Base-by-base conservation (phyloP, 305 asterid species). In the Fraxinus albicans region DNA sequence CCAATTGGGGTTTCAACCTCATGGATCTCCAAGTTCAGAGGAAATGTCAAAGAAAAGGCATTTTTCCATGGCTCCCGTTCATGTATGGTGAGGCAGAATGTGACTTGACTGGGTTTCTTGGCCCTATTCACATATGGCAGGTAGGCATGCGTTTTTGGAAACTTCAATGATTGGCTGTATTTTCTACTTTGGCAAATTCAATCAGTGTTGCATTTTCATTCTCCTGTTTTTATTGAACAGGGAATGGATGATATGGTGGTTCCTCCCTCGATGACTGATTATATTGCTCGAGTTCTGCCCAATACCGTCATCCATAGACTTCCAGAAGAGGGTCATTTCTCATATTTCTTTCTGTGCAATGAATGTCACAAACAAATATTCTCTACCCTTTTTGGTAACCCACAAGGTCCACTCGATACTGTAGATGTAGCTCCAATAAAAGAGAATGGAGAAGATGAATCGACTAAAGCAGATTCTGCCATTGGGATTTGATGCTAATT, bases 71-170 rank as follows among this genome's bases (percentile, higher is more conserved):
- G 97, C 91, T 94, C 33, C 91, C 88, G 35, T 94, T 90, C 85
- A 81, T 93, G 60, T 87, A 91, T 83, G 91, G 89, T 33, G 89
- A 86, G 79, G 90, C 92, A 4, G 91, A 91, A 81, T 93, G 98
- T 69, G 87, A 87, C 73, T 79, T 91, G 82, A 92, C 92, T 8
- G 99, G 99, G 84, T 95, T 89, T 88, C 95, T 87, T 5, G 98
- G 99, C 80, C 95, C 96, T 10, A 86, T 95, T 55, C 99, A 95
- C 88, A 86, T 94, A 88, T 95, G 98, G 98, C 99, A 95, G 97
- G 99, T 93, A 50, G 2, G 85, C 76, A 21, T 15, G 4, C 58
- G 1, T 44, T 73, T 63, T 13, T 0, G 19, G 73, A 23, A 19
- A 35, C 27, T 58, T 12, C 0, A 25, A 15, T 13, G 12, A 0